These are phyloP conservation scores for Leccinellum albellum DNA, from an alignment of 768 basidiomycete genomes.

Conservation along the genomic window DNA sequence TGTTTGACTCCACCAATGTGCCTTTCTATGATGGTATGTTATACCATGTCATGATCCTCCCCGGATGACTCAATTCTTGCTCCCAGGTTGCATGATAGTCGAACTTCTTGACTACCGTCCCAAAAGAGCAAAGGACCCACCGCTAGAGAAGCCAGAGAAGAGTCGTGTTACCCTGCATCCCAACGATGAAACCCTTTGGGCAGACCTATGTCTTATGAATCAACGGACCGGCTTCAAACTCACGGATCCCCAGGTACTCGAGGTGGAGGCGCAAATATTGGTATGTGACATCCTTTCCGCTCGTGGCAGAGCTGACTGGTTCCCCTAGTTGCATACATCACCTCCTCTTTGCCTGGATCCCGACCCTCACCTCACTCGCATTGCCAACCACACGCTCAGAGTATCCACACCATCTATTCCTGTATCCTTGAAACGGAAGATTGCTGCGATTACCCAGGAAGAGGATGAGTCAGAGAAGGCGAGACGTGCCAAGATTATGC, in stretches of 20 bases:
- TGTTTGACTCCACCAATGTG: constrained; percentile 68
- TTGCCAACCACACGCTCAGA: constrained; percentile 70
- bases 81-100: constrained; percentile 77
- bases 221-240: constrained; percentile 54
- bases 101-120: constrained; percentile 78
- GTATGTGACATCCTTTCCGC: constrained; percentile 37
- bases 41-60: not conserved
- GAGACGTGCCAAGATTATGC: constrained; percentile 68
- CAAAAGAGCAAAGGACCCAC: constrained; percentile 51
- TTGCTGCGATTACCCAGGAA: constrained; percentile 62
- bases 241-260: constrained; percentile 69
- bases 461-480: constrained; percentile 75
- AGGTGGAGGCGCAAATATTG: constrained; percentile 69
- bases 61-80: constrained; percentile 1
- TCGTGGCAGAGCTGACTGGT: constrained; percentile 7
- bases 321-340: constrained; percentile 61
- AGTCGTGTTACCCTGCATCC: constrained; percentile 77
- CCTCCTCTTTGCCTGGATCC: constrained; percentile 79
- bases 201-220: constrained; percentile 71
- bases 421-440: constrained; percentile 73
- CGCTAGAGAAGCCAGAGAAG: constrained; percentile 53
- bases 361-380: constrained; percentile 68
- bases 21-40: constrained; percentile 81
- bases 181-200: constrained; percentile 72
- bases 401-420: constrained; percentile 73